Percentiles rank a stretch among this genome's conserved stretches.
phyloP scores from a whole-genome alignment of 2,329 filamentous ascomycete genomes.

The Beauveria bassiana region DNA sequence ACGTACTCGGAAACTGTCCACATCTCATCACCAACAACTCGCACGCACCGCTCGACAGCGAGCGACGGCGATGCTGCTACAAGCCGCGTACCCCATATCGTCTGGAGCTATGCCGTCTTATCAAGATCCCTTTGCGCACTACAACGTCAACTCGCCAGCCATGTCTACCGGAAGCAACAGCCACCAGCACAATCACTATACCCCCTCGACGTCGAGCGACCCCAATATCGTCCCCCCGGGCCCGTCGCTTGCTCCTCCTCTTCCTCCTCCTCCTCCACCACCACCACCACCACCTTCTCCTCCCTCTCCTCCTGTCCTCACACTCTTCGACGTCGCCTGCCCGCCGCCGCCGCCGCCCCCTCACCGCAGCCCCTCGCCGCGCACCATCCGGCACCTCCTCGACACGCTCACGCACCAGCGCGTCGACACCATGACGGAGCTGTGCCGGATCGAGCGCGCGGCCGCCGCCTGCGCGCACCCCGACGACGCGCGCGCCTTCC shows the following conservation, averaged over 20 bases:
- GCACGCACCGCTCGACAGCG: not conserved
- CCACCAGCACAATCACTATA: not conserved
- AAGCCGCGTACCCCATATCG: slow-evolving; percentile 11
- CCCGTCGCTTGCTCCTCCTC: not conserved
- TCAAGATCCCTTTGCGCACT: not conserved
- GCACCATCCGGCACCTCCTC: slow-evolving; percentile 41
- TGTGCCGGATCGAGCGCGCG: slow-evolving; percentile 62
- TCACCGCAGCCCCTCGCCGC: not conserved
- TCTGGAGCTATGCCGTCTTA: slow-evolving; percentile 12
- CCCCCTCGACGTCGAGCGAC: slow-evolving; percentile 16
- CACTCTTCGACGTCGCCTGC: not conserved
- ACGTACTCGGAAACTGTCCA: not conserved
- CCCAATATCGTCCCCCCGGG: not conserved
- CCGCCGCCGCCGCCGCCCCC: too few relatives aligned
- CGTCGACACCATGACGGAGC: slow-evolving; percentile 66
- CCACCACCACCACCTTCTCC: not conserved
- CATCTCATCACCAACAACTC: not conserved
- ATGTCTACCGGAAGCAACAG: slow-evolving; percentile 11
- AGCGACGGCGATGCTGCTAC: slow-evolving; percentile 16
- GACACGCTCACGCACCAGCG: slow-evolving; percentile 56
- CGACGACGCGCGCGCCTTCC: slow-evolving; percentile 50
- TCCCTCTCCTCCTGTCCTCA: not conserved
- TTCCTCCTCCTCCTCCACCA: not conserved
- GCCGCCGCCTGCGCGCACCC: slow-evolving; percentile 51
- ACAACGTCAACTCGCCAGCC: slow-evolving; percentile 10